Evolutionary conservation across 2,329 filamentous ascomycete genomes (phyloP).

Genomic region (Cryphonectria radicalis): DNA sequence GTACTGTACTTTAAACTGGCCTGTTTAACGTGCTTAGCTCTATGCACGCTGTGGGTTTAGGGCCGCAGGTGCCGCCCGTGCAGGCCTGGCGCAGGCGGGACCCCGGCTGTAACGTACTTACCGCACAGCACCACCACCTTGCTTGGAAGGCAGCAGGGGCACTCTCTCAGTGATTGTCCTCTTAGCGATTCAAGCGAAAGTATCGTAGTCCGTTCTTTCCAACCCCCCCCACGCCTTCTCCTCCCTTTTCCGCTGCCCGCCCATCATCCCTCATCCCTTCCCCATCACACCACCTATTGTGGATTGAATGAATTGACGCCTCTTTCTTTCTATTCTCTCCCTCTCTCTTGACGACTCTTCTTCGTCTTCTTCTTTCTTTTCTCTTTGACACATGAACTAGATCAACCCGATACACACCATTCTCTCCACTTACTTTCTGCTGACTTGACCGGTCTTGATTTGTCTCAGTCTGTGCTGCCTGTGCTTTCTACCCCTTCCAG

Average conservation of each 20-base stretch:
- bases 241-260: conserved; percentile 14
- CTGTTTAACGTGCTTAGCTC: not conserved
- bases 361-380: not conserved
- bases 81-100: not conserved
- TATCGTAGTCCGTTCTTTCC: not conserved
- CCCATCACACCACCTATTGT: not conserved
- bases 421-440: not conserved
- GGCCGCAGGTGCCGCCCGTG: not conserved
- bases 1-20: too few relatives aligned
- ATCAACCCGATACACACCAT: not conserved
- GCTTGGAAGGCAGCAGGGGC: not conserved
- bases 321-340: not conserved
- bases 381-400: not conserved
- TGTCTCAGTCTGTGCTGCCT: not conserved
- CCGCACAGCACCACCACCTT: not conserved
- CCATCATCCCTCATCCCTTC: not conserved
- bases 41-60: not conserved
- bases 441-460: not conserved
- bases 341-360: too few relatives aligned
- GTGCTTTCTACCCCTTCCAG: not conserved
- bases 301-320: not conserved
- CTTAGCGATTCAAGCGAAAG: not conserved
- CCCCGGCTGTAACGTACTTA: not conserved
- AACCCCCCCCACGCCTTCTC: conserved; percentile 13
- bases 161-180: not conserved